phyloP scores from a whole-genome alignment of 495 filamentous ascomycete species.

The Neurospora sp. region DNA sequence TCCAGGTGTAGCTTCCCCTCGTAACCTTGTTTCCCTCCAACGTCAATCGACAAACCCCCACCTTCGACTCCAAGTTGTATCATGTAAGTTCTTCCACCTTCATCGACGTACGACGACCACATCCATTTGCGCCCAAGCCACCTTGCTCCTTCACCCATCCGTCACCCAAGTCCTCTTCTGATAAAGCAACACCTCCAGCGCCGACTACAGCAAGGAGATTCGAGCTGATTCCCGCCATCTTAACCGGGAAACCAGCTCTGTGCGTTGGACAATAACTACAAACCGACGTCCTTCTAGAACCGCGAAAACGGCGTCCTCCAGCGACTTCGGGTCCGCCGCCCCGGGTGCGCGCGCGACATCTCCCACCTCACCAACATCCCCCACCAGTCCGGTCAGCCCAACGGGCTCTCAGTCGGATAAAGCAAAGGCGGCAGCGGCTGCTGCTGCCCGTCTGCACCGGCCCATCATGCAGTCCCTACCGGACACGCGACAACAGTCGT shows the following conservation, averaged over 20 bases:
- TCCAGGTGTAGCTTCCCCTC: not conserved
- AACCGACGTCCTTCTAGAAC: constrained; percentile 13
- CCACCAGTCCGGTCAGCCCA: constrained; percentile 12
- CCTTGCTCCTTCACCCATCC: not conserved
- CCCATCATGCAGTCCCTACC: constrained; percentile 72
- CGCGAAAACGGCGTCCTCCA: constrained; percentile 28
- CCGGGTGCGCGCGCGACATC: constrained; percentile 13
- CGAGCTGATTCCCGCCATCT: not conserved
- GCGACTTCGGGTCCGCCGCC: constrained; percentile 13
- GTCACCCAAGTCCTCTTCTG: not conserved
- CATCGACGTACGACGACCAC: not conserved
- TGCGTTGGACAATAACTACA: not conserved
- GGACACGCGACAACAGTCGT: constrained; percentile 81
- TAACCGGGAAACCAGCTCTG: not conserved
- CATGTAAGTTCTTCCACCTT: not conserved
- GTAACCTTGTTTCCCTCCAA: not conserved
- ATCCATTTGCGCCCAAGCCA: not conserved
- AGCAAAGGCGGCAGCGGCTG: constrained; percentile 15
- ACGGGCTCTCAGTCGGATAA: not conserved
- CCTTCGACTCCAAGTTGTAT: not conserved
- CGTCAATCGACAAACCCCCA: not conserved
- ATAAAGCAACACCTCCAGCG: not conserved
- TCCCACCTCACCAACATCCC: constrained; percentile 24
- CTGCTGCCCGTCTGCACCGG: constrained; percentile 35
- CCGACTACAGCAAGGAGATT: not conserved